Evolutionary conservation across 176 grass and related monocot species (phyloP).

Genomic region (Poa annua): DNA sequence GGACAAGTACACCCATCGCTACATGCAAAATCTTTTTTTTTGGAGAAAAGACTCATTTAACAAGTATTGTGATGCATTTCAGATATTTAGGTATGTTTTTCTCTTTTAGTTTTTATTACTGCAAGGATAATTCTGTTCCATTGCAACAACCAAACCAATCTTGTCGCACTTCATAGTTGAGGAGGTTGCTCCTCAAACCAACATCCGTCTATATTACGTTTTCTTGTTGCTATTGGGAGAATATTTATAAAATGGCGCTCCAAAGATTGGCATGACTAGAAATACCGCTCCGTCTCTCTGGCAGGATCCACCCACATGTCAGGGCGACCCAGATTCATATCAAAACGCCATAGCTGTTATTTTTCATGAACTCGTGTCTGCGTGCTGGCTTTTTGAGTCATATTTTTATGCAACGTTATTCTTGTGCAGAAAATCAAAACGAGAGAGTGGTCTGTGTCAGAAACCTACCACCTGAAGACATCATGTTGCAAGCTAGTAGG

Average conservation of each 20-base stretch:
- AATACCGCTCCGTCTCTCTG: background rate
- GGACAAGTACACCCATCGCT: background rate
- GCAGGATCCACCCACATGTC: background rate
- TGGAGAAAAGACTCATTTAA: background rate
- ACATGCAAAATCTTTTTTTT: background rate
- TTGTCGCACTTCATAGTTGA: background rate
- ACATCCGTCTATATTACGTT: background rate
- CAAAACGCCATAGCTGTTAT: background rate
- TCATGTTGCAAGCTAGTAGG: slow-evolving; percentile 76
- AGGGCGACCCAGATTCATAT: background rate
- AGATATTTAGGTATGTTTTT: background rate
- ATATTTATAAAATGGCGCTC: background rate
- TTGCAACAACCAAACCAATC: background rate
- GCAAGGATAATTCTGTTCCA: background rate
- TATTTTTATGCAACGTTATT: slow-evolving; percentile 12
- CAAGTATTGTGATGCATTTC: background rate
- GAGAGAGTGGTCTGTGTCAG: slow-evolving; percentile 80
- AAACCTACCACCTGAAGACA: slow-evolving; percentile 72
- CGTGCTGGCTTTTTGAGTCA: background rate
- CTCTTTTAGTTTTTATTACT: background rate
- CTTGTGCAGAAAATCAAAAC: slow-evolving; percentile 75
- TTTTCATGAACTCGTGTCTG: background rate
- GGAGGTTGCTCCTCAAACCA: background rate
- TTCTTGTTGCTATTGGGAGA: background rate
- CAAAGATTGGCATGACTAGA: background rate